Evolutionary conservation across 768 basidiomycete species (phyloP).

Genomic region (Trametes sanguinea): DNA sequence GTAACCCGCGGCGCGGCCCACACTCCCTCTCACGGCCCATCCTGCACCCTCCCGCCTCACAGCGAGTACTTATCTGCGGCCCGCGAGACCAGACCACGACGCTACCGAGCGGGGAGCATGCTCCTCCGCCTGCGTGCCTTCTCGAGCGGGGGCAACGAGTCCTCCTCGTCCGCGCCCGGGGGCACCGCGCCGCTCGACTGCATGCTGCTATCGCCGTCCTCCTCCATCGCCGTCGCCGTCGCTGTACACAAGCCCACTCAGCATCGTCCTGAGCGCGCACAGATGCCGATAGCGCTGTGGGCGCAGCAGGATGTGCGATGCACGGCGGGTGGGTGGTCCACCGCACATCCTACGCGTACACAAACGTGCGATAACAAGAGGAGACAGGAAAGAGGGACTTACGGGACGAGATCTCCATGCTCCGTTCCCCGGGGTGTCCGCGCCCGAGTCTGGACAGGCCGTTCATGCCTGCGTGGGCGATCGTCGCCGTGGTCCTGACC

Average conservation of each 20-base stretch:
- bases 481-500: background rate
- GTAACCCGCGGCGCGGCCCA: too few relatives aligned
- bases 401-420: constrained; percentile 25
- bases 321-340: too few relatives aligned
- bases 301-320: too few relatives aligned
- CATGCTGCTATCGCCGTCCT: constrained; percentile 22
- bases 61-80: too few relatives aligned
- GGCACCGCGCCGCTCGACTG: background rate
- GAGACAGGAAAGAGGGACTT: background rate
- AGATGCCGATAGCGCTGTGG: too few relatives aligned
- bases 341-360: too few relatives aligned
- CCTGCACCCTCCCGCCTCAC: too few relatives aligned
- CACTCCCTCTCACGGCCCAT: too few relatives aligned
- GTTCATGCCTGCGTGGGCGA: background rate
- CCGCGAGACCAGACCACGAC: too few relatives aligned
- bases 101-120: constrained; percentile 25
- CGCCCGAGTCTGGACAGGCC: background rate
- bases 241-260: background rate
- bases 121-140: constrained; percentile 56
- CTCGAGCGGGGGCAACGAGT: constrained; percentile 64
- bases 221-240: constrained; percentile 31
- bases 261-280: background rate
- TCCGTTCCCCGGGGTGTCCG: background rate
- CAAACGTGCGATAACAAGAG: too few relatives aligned
- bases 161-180: constrained; percentile 45